Evolutionary conservation across 305 asterid species (phyloP).

Genomic region (Plantago coronopus): DNA sequence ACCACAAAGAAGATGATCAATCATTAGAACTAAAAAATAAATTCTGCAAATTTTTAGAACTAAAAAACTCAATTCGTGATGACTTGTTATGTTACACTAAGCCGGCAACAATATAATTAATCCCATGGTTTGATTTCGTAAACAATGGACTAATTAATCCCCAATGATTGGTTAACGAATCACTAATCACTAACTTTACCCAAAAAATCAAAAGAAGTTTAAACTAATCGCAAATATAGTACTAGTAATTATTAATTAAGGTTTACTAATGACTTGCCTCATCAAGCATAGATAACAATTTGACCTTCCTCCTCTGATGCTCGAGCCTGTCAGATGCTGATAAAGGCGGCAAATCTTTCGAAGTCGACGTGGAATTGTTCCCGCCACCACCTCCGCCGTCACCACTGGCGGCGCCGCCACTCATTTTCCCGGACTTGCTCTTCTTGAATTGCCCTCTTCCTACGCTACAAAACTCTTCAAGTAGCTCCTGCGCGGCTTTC

Average conservation of each 20-base stretch:
- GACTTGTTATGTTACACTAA: slow-evolving; percentile 27
- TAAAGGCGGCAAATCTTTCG: slow-evolving; percentile 56
- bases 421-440: not conserved
- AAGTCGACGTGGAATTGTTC: slow-evolving; percentile 36
- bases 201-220: slow-evolving; percentile 15
- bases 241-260: not conserved
- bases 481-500: slow-evolving; percentile 75
- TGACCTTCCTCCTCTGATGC: slow-evolving; percentile 95
- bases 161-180: slow-evolving; percentile 38
- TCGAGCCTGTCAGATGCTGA: slow-evolving; percentile 83
- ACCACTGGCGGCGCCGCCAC: slow-evolving; percentile 18
- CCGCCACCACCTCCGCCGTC: slow-evolving; percentile 17
- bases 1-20: slow-evolving; percentile 10
- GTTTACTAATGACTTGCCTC: slow-evolving; percentile 59
- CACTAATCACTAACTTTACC: slow-evolving; percentile 11
- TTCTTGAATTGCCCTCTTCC: slow-evolving; percentile 78
- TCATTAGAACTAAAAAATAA: too few relatives aligned
- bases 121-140: slow-evolving; percentile 20
- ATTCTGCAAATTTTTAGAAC: too few relatives aligned
- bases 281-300: slow-evolving; percentile 70
- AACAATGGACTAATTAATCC: slow-evolving; percentile 30
- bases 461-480: slow-evolving; percentile 90
- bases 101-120: slow-evolving; percentile 35
- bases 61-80: slow-evolving; percentile 29
- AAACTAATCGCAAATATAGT: not conserved